Evolutionary conservation across 345 rosid species (phyloP), one percentile per base, ranked within the genome.

Genomic region (Cardiospermum halicacabum): DNA sequence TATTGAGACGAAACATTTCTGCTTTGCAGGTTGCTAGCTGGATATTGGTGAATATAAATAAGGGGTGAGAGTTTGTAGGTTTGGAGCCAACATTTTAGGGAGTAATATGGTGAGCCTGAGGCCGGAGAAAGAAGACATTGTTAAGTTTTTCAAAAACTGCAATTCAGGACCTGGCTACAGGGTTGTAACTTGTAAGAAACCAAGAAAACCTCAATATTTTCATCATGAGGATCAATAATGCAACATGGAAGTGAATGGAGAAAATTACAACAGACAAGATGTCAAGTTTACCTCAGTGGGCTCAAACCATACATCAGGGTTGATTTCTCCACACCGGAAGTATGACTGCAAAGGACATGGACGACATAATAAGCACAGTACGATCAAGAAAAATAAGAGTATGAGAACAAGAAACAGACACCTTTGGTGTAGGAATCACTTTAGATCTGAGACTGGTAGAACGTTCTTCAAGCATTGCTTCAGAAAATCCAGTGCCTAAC

Each of bases 301-400:
- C 74, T 91, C 96, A 66, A 94, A 87, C 96, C 96, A 94, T 72
- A 89, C 97, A 77, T 94, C 96, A 58, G 99, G 99, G 47, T 75
- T 79, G 58, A 86, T 62, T 31, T 87, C 96, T 58, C 80, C 82
- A 77, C 67, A 82, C 53, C 89, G 82, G 62, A 85, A 94, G 79
- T 91, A 91, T 11, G 91, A 58, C 97, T 94, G 85, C 31, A 72
- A 74, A 62, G 62, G 45, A 74, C 60, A 27, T 58, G 53, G 59
- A 32, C 13, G 26, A 58, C 42, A 34, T 51, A 67, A 47, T 56
- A 49, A 58, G 60, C 18, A 58, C 18, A 4, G 18, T 45, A 34
- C 22, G 16, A 61, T 42, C 21, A 19, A 24, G 51, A 2, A 18
- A 47, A 47, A 47, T 9, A 47, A 47, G 50, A 26, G 42, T 26